These are phyloP conservation scores for Mortierella sp. DNA, from an alignment of 371 early-diverging fungal species.

Conservation along the genomic window DNA sequence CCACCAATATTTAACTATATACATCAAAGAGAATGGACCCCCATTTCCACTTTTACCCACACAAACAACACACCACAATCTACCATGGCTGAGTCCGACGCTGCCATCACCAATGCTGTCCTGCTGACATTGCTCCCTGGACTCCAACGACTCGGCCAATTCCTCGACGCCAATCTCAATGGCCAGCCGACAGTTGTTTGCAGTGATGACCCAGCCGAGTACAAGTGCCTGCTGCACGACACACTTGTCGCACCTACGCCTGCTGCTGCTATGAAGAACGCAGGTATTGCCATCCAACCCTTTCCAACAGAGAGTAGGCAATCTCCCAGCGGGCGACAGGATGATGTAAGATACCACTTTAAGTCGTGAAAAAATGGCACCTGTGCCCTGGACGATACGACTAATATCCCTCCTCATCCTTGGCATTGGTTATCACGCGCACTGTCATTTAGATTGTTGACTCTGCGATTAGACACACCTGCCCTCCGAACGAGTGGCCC, in stretches of 20 bases:
- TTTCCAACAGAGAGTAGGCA: constrained; percentile 8
- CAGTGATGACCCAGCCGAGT: constrained; percentile 25
- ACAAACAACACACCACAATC: background rate
- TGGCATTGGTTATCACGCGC: background rate
- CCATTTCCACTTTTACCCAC: background rate
- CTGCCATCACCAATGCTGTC: constrained; percentile 37
- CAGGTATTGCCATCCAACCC: background rate
- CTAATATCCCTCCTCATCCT: background rate
- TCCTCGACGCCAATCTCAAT: constrained; percentile 17
- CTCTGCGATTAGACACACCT: constrained; percentile 26
- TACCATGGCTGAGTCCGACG: constrained; percentile 6
- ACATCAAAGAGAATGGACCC: background rate
- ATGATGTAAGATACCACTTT: background rate
- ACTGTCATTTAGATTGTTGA: constrained; percentile 21
- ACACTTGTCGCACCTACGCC: constrained; percentile 30
- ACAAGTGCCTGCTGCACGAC: constrained; percentile 22
- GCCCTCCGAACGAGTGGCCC: constrained; percentile 17
- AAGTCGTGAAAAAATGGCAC: background rate
- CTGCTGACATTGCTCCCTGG: constrained; percentile 30
- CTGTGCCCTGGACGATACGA: background rate
- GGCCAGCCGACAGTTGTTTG: background rate
- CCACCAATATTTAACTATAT: background rate
- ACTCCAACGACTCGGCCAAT: constrained; percentile 26
- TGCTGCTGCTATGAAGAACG: background rate
- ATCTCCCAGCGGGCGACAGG: background rate